Conservation (phyloP, 371 early-diverging fungal genomes). For the Quaeritorhiza haematococci region DNA sequence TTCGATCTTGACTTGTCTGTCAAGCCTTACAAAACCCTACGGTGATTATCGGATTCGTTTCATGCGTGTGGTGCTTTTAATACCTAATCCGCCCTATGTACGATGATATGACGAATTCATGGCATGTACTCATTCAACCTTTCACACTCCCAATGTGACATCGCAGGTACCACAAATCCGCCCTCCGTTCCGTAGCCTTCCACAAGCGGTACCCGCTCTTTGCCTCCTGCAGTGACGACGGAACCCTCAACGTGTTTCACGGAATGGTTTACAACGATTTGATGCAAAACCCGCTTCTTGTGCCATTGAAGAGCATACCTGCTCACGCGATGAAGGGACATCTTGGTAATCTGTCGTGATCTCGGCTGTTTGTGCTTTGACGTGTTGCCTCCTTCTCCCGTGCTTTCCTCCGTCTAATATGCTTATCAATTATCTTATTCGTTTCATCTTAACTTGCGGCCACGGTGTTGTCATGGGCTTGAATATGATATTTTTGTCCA, state of each 20-base stretch:
- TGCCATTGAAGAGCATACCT: conserved; percentile 90
- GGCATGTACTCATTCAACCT: neutral
- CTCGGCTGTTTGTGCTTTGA: neutral
- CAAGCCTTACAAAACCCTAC: conserved; percentile 86
- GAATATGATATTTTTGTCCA: neutral
- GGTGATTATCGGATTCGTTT: conserved; percentile 33
- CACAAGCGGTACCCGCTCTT: conserved; percentile 90
- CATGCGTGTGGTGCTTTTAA: no score
- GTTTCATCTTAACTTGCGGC: neutral
- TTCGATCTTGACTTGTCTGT: conserved; percentile 90
- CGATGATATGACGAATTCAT: neutral
- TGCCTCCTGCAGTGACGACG: conserved; percentile 91
- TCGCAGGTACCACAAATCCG: conserved; percentile 74
- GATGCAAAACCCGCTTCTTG: conserved; percentile 92
- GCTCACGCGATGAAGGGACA: conserved; percentile 71
- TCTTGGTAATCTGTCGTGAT: conserved; percentile 44
- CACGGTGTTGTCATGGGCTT: neutral
- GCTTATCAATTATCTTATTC: neutral
- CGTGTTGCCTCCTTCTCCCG: no score
- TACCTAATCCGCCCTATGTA: no score
- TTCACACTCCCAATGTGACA: neutral
- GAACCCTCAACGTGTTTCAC: conserved; percentile 90
- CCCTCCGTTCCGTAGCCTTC: conserved; percentile 82
- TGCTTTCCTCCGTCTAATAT: neutral
- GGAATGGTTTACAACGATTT: conserved; percentile 91